A percentile compares a stretch with the other conserved stretches of the same genome.
Conservation (phyloP, 495 filamentous ascomycete genomes). For the Cercophora sp. region DNA sequence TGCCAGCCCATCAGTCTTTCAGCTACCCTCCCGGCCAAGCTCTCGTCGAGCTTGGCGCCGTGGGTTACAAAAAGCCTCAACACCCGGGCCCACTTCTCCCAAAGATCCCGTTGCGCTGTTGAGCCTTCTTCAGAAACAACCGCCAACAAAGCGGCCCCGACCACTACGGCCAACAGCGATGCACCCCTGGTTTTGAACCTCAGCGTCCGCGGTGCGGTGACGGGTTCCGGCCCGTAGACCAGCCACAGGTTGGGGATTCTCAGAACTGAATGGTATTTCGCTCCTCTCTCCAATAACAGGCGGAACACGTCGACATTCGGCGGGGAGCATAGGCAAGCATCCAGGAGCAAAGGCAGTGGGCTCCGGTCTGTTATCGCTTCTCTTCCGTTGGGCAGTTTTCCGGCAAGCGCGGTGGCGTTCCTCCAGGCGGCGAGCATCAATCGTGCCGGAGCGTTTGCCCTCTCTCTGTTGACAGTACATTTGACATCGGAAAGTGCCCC, state of each 20-base stretch:
- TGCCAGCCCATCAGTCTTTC: too few species aligned
- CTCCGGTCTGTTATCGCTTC: not conserved
- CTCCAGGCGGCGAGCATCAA: not conserved
- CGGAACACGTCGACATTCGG: not conserved
- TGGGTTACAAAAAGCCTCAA: not conserved
- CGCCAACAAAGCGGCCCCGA: not conserved
- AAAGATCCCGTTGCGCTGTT: not conserved
- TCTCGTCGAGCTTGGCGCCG: not conserved
- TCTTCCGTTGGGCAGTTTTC: not conserved
- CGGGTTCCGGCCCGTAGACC: not conserved
- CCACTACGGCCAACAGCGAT: not conserved
- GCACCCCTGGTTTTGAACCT: not conserved
- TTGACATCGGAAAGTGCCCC: not conserved
- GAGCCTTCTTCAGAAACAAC: not conserved
- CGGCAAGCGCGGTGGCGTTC: not conserved
- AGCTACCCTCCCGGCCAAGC: not conserved
- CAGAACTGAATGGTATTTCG: not conserved
- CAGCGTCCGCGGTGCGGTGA: not conserved
- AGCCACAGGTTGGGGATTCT: not conserved
- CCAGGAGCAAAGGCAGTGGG: not conserved
- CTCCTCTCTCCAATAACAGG: not conserved
- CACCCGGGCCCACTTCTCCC: not conserved
- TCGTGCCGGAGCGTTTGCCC: not conserved
- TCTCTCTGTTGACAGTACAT: not conserved
- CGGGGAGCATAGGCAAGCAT: not conserved